Evolutionary conservation across 768 basidiomycete species (phyloP), one percentile per base, ranked within the genome.

Genomic region (Termitomyces sp.): DNA sequence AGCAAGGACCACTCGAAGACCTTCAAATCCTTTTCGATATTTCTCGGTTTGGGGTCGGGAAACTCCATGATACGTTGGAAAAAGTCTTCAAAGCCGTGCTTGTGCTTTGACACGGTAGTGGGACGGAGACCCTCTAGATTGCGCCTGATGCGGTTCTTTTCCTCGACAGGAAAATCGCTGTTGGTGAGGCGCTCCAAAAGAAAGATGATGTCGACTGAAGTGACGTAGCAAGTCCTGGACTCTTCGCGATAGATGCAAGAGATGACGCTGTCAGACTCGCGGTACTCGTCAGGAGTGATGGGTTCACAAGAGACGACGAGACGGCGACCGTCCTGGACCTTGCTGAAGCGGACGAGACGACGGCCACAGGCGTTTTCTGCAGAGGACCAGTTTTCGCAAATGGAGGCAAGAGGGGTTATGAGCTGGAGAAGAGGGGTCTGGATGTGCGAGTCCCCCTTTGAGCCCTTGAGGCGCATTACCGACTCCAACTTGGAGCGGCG

Each of bases 51-150:
- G 8, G 96, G 96, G 46, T 85, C 84, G 0, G 94, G 92, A 68
- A 97, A 96, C 52, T 90, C 86, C 96, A 99, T 98, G 75, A 99
- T 94, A 63, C 86, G 81, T 74, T 90, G 86, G 80, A 98, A 99
- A 70, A 98, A 92, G n/a, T 81, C 77, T 64, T 91, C 90, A 57
- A 83, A 87, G 12, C 86, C 88, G 0, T 81, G 75, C 63, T 91
- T 89, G 68, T 84, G 83, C 75, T 97, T 99, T 29, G 90, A 89
- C 4, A 98, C 86, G 0, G 95, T 97, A 55, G 84, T 88, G 1
- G 96, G 96, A 52, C 87, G 81, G 67, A 97, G 88, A 26, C 91
- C 92, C 70, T 99, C 95, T 31, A 99, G 77, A 71, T 98, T 98
- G 56, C 95, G 82, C 60, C 96, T 79, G 65, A 98, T 96, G 53